phyloP scores from a whole-genome alignment of 2,329 filamentous ascomycete species.

The Colletotrichum echinochloae region DNA sequence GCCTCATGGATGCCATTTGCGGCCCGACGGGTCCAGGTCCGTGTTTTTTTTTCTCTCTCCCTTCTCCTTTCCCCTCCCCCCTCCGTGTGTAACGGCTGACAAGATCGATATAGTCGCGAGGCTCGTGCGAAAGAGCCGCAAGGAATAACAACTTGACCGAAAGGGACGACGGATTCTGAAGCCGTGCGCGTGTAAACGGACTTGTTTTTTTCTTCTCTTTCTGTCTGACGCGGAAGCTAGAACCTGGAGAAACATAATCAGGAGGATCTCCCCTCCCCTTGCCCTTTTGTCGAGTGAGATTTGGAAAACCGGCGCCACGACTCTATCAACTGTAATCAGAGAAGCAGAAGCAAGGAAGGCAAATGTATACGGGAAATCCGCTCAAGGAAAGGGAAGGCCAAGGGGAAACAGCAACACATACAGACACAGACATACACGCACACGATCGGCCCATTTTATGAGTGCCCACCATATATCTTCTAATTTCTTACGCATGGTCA shows the following conservation, averaged over 20 bases:
- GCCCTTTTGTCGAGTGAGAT: no score
- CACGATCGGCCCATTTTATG: background rate
- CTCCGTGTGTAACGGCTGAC: background rate
- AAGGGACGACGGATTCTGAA: background rate
- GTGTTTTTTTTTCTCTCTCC: background rate
- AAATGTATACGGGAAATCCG: background rate
- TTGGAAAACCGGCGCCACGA: background rate
- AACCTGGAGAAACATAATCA: background rate
- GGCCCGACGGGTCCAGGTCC: slow-evolving; percentile 2
- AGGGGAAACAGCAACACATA: background rate
- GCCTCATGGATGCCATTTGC: slow-evolving; percentile 7
- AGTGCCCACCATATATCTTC: background rate
- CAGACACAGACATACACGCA: background rate
- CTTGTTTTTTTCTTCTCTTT: background rate
- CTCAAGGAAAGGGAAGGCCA: background rate
- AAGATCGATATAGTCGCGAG: background rate
- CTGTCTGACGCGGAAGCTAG: background rate
- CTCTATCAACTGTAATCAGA: background rate
- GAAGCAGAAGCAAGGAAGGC: no score
- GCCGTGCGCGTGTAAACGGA: background rate
- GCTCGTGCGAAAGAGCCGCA: background rate
- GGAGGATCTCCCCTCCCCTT: no score
- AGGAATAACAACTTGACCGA: background rate
- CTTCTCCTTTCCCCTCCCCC: background rate
- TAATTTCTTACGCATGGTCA: background rate